Conservation (phyloP, 164 flowering plant genomes). For the Nelumbo lutea region DNA sequence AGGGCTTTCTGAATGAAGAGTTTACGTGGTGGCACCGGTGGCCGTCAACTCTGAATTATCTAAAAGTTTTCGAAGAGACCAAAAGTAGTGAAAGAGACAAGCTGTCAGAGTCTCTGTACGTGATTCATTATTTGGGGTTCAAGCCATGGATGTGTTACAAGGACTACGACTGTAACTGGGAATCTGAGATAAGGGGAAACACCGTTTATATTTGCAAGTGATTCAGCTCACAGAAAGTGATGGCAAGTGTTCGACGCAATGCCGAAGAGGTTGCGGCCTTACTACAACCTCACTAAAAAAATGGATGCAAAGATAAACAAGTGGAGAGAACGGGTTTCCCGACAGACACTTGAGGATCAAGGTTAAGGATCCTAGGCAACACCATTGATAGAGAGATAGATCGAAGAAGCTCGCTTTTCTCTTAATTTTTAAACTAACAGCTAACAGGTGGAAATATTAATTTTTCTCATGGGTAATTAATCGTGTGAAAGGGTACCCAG, state of each 20-base stretch:
- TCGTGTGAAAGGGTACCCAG: too few species aligned
- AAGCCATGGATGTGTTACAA: too few species aligned
- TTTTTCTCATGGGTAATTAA: too few species aligned
- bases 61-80: slow-evolving; percentile 24
- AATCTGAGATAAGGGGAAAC: slow-evolving; percentile 14
- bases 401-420: too few species aligned
- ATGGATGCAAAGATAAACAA: too few species aligned
- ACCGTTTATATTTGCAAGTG: slow-evolving; percentile 14
- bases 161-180: too few species aligned
- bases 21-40: slow-evolving; percentile 87
- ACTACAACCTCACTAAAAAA: slow-evolving; percentile 29
- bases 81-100: background rate
- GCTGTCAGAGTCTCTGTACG: slow-evolving; percentile 19
- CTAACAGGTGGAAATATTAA: too few species aligned
- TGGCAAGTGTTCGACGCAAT: slow-evolving; percentile 40
- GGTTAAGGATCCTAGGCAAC: slow-evolving; percentile 19
- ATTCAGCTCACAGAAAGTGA: too few species aligned
- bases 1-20: slow-evolving; percentile 14
- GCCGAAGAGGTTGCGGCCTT: background rate
- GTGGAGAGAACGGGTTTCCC: slow-evolving; percentile 29
- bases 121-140: slow-evolving; percentile 41
- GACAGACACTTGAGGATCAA: slow-evolving; percentile 52
- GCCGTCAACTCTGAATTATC: slow-evolving; percentile 33
- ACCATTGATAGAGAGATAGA: background rate
- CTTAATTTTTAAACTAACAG: too few species aligned